Evolutionary conservation across 352 stramenopile genomes (phyloP).

Genomic region (Hyaloperonospora arabidopsidis): DNA sequence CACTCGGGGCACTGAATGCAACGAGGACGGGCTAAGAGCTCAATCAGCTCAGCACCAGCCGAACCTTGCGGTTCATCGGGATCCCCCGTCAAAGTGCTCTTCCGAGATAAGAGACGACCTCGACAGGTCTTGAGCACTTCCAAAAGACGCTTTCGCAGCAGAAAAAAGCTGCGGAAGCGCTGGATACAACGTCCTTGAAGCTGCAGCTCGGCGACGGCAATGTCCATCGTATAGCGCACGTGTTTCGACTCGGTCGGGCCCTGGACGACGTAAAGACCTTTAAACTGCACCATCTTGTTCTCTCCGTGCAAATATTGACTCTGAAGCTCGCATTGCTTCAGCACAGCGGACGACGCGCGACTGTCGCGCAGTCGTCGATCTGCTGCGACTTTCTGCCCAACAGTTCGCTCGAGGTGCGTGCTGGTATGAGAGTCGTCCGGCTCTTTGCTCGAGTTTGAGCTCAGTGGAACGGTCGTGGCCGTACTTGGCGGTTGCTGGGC

Average conservation of each 20-base stretch:
- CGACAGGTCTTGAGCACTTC: conserved; percentile 39
- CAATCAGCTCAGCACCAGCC: conserved; percentile 20
- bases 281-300: conserved; percentile 42
- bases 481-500: conserved; percentile 21
- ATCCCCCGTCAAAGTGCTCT: conserved; percentile 12
- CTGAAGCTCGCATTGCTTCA: conserved; percentile 19
- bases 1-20: conserved; percentile 36
- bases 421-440: conserved; percentile 13
- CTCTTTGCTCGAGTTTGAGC: conserved; percentile 22
- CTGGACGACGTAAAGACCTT: conserved; percentile 48
- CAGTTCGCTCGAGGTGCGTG: conserved; percentile 23
- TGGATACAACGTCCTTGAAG: conserved; percentile 43
- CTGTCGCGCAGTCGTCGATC: conserved; percentile 7
- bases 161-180: conserved; percentile 51
- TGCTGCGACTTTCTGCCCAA: conserved; percentile 25
- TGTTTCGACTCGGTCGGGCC: conserved; percentile 41
- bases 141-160: conserved; percentile 44
- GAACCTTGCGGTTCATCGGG: conserved; percentile 13
- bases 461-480: conserved; percentile 18
- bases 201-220: conserved; percentile 34
- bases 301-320: conserved; percentile 28
- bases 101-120: conserved; percentile 12
- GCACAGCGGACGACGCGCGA: conserved; percentile 7
- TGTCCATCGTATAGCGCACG: conserved; percentile 62
- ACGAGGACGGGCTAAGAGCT: conserved; percentile 20